phyloP scores from a whole-genome alignment of 1,139 yeast species.

The Eremothecium cymbalariae region DNA sequence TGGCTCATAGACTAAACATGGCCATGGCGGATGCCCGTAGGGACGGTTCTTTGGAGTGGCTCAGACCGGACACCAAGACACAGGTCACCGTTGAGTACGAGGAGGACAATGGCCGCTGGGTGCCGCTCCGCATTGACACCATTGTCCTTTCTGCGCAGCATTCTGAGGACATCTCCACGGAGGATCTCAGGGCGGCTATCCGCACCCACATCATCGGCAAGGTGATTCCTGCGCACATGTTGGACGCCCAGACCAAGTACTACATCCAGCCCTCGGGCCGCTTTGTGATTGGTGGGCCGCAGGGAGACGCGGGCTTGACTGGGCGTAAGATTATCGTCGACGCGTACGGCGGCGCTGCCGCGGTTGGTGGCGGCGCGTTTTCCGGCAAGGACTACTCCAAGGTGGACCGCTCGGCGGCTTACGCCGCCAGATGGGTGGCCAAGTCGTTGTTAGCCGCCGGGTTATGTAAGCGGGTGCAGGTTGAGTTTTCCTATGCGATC shows the following conservation, averaged over 20 bases:
- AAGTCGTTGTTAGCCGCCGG: constrained; percentile 93
- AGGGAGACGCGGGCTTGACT: constrained; percentile 99
- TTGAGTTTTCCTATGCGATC: constrained; percentile 97
- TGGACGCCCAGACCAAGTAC: constrained; percentile 92
- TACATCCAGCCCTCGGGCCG: constrained; percentile 99
- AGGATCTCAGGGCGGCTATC: constrained; percentile 74
- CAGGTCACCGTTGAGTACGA: constrained; percentile 97
- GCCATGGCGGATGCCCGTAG: constrained; percentile 97
- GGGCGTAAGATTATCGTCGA: constrained; percentile 99
- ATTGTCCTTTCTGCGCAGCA: constrained; percentile 97
- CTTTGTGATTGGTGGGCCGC: constrained; percentile 99
- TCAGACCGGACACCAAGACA: constrained; percentile 99
- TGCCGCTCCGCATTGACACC: constrained; percentile 95
- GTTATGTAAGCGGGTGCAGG: constrained; percentile 93
- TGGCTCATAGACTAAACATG: constrained; percentile 93
- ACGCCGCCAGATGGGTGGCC: constrained; percentile 99
- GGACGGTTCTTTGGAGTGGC: constrained; percentile 88
- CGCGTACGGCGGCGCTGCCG: constrained; percentile 99
- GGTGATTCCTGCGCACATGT: constrained; percentile 83
- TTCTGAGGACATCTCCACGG: constrained; percentile 91
- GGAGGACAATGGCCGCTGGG: constrained; percentile 89
- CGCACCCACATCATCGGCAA: constrained; percentile 74
- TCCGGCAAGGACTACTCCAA: constrained; percentile 99
- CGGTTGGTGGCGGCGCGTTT: constrained; percentile 99
- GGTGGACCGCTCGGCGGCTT: constrained; percentile 99